Evolutionary conservation across 176 grass and related monocot species (phyloP), one percentile per base, ranked within the genome.

Genomic region (Musa schizocarpa): DNA sequence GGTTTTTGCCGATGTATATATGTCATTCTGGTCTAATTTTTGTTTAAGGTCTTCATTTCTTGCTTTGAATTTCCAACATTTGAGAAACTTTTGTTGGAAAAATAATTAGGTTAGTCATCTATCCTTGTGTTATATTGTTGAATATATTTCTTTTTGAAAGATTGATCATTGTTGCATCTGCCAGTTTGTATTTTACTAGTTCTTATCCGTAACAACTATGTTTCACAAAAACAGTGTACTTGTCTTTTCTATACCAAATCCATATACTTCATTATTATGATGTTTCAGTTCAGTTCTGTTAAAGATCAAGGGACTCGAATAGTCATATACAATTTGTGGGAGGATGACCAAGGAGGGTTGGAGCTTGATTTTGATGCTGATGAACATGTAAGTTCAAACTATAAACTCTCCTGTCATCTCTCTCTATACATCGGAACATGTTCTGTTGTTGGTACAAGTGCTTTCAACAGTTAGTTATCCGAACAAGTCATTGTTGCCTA

Each of bases 281-380:
- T 52, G 52, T 79, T 94, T 78, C 86, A 99, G 95, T 99, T 94
- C 85, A 84, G 78, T 71, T 87, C 59, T 63, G 85, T 92, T 67
- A 87, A 93, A 59, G 88, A 94, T 13, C 88, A 91, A 29, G 95
- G 95, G 53, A 99, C 90, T 75, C 90, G 84, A 72, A 85, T 99
- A 81, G 43, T 99, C 69, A 99, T 99, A 82, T 99, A 92, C 76
- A 99, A 99, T 90, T 84, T 99, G 43, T 99, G 95, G 95, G 90
- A 94, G 83, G 90, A 99, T 74, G 95, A 99, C 57, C 80, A 94
- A 82, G 95, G 90, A 53, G 58, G 91, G 55, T 75, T 94, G 55
- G 95, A 99, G 74, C 88, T 99, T 77, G 95, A 99, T 83, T 99
- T 99, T 84, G 90, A 99, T 74, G 34, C 67, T 78, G 95, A 99